Base-by-base conservation (phyloP, 768 basidiomycete genomes). In the Psilocybe cyanescens region DNA sequence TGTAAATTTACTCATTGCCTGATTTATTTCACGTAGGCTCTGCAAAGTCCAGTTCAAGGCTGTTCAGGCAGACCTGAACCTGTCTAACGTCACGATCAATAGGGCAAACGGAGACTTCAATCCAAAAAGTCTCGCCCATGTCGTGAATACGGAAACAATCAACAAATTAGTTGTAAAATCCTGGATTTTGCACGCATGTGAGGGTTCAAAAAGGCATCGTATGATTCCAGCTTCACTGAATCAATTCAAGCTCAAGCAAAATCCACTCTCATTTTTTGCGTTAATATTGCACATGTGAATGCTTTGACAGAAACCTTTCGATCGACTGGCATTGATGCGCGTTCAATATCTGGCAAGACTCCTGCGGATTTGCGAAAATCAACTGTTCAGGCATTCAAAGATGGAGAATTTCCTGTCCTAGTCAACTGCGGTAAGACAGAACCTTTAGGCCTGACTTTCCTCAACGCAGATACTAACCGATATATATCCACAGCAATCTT, bases 211-310 rank as follows among this genome's bases (percentile, higher is more conserved):
- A 52, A 44, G 45, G 35, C n/a, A 35, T 24, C 58, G 24, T 37
- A 24, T 8, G n/a, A 59, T 37, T 30, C 8, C 55, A n/a, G 45
- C 29, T 9, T 44, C 3, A 4, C 14, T 67, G 46, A 65, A 16
- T 28, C 16, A 55, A 31, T 53, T 55, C 45, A 62, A 89, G 83
- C 78, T 5, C 77, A 80, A 9, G 85, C 96, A 50, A 89, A 87
- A 74, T 96, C 96, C 1, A 97, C 95, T 0, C 78, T 99, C 3
- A 84, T 97, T n/a, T 98, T 99, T 71, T 95, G 93, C 63, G 90
- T 95, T 58, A 89, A 92, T 65, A 72, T 97, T 1, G 81, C 85
- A 0, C 97, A 99, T 72, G 91, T 97, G 37, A 76, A 81, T 46
- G 83, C 83, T 4, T 77, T 99, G 46, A 93, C 95, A 0, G 80